These are phyloP conservation scores for Alternaria angustiovoidea DNA, from an alignment of 2,329 filamentous ascomycete species.

Conservation along the genomic window DNA sequence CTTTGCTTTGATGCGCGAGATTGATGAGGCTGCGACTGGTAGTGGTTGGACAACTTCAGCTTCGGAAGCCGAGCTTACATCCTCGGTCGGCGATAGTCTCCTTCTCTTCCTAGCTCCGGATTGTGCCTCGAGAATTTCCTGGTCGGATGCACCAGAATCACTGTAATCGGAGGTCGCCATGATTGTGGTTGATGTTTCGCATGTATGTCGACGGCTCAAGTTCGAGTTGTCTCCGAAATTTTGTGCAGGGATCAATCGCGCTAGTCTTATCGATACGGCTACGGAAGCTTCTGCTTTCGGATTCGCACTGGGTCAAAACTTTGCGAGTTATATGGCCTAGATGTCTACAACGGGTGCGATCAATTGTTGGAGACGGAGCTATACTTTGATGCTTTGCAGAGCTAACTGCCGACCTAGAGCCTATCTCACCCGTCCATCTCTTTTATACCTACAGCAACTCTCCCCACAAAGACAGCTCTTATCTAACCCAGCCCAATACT, in stretches of 20 bases:
- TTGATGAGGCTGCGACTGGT: constrained; percentile 30
- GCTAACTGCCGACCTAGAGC: not conserved
- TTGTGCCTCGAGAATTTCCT: constrained; percentile 41
- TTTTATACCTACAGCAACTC: constrained; percentile 58
- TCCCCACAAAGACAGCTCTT: constrained; percentile 65
- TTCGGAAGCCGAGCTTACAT: constrained; percentile 28
- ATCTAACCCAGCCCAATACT: constrained; percentile 65
- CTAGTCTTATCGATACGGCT: constrained; percentile 40
- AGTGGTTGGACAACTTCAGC: constrained; percentile 15
- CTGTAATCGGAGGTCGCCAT: constrained; percentile 29
- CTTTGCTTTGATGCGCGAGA: constrained; percentile 49
- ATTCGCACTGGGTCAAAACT: not conserved
- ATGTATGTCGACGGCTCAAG: constrained; percentile 1
- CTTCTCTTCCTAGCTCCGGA: constrained; percentile 48
- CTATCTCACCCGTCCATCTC: constrained; percentile 7
- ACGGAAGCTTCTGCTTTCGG: not conserved
- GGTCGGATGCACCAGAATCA: constrained; percentile 32
- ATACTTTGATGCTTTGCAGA: not conserved
- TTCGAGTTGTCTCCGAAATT: constrained; percentile 30
- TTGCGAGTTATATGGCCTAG: not conserved
- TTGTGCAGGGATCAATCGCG: constrained; percentile 31
- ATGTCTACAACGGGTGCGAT: not conserved
- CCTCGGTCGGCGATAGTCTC: constrained; percentile 38
- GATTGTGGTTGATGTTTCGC: constrained; percentile 9
- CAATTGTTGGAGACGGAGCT: not conserved